Evolutionary conservation across 2,329 filamentous ascomycete genomes (phyloP).

Genomic region (Nigrospora osmanthi): DNA sequence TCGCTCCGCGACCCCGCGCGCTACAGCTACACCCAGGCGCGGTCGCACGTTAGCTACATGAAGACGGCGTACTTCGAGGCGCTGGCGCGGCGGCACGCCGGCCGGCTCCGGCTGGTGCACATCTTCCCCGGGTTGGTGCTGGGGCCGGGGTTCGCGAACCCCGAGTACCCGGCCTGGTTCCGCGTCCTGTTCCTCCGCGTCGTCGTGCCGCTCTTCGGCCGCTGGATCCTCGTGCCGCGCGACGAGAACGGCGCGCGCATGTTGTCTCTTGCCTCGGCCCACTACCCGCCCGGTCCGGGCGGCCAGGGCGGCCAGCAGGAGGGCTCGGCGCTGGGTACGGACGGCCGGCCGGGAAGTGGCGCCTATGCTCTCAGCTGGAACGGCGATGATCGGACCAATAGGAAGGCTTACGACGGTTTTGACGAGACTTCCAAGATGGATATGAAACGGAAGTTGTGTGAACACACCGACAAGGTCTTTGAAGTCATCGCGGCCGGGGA

Average conservation of each 20-base stretch:
- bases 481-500: not conserved
- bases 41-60: constrained; percentile 4
- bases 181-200: constrained; percentile 11
- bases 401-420: constrained; percentile 10
- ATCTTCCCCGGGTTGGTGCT: constrained; percentile 2
- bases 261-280: constrained; percentile 18
- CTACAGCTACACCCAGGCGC: not conserved
- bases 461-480: constrained; percentile 1
- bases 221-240: not conserved
- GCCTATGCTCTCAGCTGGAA: not conserved
- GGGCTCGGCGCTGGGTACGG: not conserved
- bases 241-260: not conserved
- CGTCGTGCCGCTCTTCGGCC: not conserved
- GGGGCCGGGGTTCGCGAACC: not conserved
- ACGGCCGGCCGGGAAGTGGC: not conserved
- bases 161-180: constrained; percentile 2
- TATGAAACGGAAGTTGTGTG: not conserved
- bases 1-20: not conserved
- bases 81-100: not conserved
- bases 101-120: not conserved
- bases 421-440: not conserved
- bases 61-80: not conserved
- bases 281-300: not conserved
- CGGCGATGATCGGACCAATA: not conserved
- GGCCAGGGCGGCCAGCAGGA: constrained; percentile 2